Conservation (phyloP, 2,329 filamentous ascomycete species). For the Cytospora mali region DNA sequence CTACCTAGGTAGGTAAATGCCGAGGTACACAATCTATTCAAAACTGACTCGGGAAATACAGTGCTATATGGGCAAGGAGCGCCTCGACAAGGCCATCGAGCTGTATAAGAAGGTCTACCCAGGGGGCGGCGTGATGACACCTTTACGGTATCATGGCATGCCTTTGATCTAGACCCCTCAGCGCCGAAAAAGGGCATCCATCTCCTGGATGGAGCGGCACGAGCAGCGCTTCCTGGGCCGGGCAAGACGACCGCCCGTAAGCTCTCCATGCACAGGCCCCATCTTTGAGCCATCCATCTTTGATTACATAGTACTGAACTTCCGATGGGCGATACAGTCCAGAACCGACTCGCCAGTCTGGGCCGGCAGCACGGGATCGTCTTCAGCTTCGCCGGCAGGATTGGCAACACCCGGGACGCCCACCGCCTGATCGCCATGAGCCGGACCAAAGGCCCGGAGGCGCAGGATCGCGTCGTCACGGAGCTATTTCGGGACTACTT, state of each 20-base stretch:
- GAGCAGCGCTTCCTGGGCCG: constrained; percentile 66
- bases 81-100: constrained; percentile 71
- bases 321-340: constrained; percentile 57
- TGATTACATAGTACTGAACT: not conserved
- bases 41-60: constrained; percentile 40
- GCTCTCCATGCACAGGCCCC: too few species aligned
- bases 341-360: constrained; percentile 54
- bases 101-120: constrained; percentile 66
- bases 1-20: too few species aligned
- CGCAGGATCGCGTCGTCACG: constrained; percentile 63
- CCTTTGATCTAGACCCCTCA: constrained; percentile 78
- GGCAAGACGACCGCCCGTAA: constrained; percentile 45
- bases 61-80: constrained; percentile 80
- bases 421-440: constrained; percentile 76
- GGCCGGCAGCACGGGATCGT: constrained; percentile 70
- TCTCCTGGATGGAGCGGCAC: constrained; percentile 55
- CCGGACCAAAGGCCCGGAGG: constrained; percentile 48
- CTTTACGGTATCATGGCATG: constrained; percentile 74
- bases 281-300: too few species aligned
- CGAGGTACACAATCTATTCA: constrained; percentile 28
- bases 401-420: constrained; percentile 76
- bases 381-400: constrained; percentile 70
- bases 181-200: constrained; percentile 49
- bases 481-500: constrained; percentile 68
- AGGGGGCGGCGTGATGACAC: constrained; percentile 60